phyloP scores from a whole-genome alignment of 2,329 filamentous ascomycete genomes.

The Cryphonectria japonica region DNA sequence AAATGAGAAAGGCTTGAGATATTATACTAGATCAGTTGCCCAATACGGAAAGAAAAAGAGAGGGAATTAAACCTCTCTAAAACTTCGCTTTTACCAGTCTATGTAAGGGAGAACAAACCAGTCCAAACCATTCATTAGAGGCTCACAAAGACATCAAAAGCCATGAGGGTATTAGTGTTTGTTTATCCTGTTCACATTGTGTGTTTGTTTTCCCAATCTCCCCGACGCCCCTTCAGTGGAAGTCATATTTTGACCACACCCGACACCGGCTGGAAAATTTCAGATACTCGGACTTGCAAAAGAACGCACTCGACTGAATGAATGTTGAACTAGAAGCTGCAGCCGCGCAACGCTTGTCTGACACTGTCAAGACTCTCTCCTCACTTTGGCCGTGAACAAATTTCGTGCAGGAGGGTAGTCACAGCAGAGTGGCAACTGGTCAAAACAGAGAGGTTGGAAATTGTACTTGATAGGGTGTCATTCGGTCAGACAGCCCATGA shows the following conservation, averaged over 20 bases:
- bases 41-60: not conserved
- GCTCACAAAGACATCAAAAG: not conserved
- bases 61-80: too few species aligned
- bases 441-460: not conserved
- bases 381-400: not conserved
- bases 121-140: not conserved
- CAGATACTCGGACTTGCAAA: not conserved
- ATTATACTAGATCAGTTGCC: not conserved
- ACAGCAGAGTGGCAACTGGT: not conserved
- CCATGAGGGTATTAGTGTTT: slow-evolving; percentile 5
- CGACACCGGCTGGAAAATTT: not conserved
- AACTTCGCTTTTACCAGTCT: not conserved
- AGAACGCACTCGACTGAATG: not conserved
- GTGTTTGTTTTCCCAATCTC: not conserved
- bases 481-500: not conserved
- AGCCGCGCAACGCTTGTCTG: slow-evolving; percentile 8
- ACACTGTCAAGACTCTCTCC: slow-evolving; percentile 27
- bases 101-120: slow-evolving; percentile 1
- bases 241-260: not conserved
- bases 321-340: not conserved
- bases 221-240: not conserved
- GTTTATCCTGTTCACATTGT: not conserved
- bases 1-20: not conserved
- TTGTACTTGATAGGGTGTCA: not conserved
- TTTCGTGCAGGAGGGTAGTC: not conserved